These are phyloP conservation scores for Golubevia pallescens DNA, from an alignment of 1,284 basidiomycete species.

Conservation along the genomic window DNA sequence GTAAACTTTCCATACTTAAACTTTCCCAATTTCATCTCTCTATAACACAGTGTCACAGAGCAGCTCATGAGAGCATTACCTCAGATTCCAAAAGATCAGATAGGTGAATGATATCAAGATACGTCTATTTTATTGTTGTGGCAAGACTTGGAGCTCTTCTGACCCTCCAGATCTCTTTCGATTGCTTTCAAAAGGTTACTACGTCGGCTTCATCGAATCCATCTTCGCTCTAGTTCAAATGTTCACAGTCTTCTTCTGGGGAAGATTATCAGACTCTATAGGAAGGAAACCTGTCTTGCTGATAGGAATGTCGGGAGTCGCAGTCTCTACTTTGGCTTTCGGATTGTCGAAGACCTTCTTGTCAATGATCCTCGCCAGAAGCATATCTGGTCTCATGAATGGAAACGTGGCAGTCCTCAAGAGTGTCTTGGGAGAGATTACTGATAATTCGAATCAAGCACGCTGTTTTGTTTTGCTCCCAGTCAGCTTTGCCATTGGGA, in stretches of 20 bases:
- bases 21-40: no score
- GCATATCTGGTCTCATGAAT: slow-evolving; percentile 38
- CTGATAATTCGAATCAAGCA: slow-evolving; percentile 39
- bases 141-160: no score
- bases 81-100: no score
- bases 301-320: slow-evolving; percentile 30
- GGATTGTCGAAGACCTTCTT: slow-evolving; percentile 29
- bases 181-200: slow-evolving; percentile 15
- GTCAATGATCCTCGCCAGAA: slow-evolving; percentile 31
- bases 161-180: no score
- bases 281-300: slow-evolving; percentile 46
- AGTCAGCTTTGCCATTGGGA: slow-evolving; percentile 33
- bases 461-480: slow-evolving; percentile 40
- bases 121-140: no score
- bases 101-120: no score
- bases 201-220: slow-evolving; percentile 40
- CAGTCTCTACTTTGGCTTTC: slow-evolving; percentile 29
- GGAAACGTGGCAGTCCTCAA: slow-evolving; percentile 46
- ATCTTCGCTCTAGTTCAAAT: slow-evolving; percentile 40
- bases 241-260: slow-evolving; percentile 44
- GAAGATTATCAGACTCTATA: slow-evolving; percentile 32
- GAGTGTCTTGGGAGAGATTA: slow-evolving; percentile 36
- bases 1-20: no score
- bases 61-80: no score
- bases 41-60: no score